A percentile compares a stretch with the other conserved stretches of the same genome.
Evolutionary conservation across 345 rosid species (phyloP).

Genomic region (Brassica napus): Da-Ae NC_063436.1:15249501-15250000

Average conservation of each 20-base stretch:
- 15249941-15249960: background rate
- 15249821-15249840: background rate
- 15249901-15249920: background rate
- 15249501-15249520: too few species aligned
- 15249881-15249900: background rate
- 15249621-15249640: conserved; percentile 34
- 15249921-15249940: background rate
- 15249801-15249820: background rate
- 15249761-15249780: background rate
- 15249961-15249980: background rate
- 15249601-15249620: conserved; percentile 36
- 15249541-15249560: background rate
- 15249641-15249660: conserved; percentile 13
- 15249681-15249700: background rate
- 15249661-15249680: conserved; percentile 19
- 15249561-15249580: conserved; percentile 11
- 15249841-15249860: background rate
- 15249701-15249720: background rate
- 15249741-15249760: background rate
- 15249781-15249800: conserved; percentile 4
- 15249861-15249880: conserved; percentile 11
- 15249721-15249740: background rate
- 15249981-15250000: conserved; percentile 21
- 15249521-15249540: too few species aligned
- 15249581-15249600: conserved; percentile 39